Evolutionary conservation across 2,329 filamentous ascomycete genomes (phyloP), one percentile per base, ranked within the genome.

Genomic region (Aspergillus pseudonomiae): DNA sequence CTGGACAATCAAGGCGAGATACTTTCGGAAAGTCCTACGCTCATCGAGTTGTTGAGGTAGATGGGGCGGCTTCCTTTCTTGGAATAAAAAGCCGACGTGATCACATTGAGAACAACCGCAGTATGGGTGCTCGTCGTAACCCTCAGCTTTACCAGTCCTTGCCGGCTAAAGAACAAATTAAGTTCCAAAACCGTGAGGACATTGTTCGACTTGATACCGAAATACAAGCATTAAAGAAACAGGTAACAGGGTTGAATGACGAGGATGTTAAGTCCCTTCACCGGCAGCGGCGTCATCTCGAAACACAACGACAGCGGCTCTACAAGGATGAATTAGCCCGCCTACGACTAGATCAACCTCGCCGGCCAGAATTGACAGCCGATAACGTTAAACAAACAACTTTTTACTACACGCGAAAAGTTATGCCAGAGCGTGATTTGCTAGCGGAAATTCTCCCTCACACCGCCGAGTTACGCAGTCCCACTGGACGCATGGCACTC

Each of bases 371-470:
- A 46, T 46, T 46, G n/a, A 24, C 24, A n/a, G 6, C 43, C 14
- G 10, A 46, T 3, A 24, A 24, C 10, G n/a, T 6, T 24, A 6
- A 6, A n/a, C n/a, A 24, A 9, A 24, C 43, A 63, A 55, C 7
- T 53, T 67, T 16, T 68, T 68, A 46, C 6, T 62, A 48, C 67
- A 62, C 28, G 34, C 39, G 57, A 60, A 58, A 58, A 26, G 55
- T 59, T 10, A 70, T 70, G 45, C 64, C 63, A 12, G 26, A 70
- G n/a, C 52, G 60, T 45, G 61, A 68, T 39, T 41, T 67, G 21
- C 61, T 70, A 14, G 61, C 64, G 41, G 24, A 54, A 2, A 46
- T 52, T 50, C 48, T 68, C 10, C 60, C 61, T 4, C 12, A 65
- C 61, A 24, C 14, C 36, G 4, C 34, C 10, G n/a, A 55, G 43